Percentiles rank a stretch among this genome's conserved stretches.
phyloP scores from a whole-genome alignment of 176 grass and related monocot species.

The Guadua angustifolia region DNA sequence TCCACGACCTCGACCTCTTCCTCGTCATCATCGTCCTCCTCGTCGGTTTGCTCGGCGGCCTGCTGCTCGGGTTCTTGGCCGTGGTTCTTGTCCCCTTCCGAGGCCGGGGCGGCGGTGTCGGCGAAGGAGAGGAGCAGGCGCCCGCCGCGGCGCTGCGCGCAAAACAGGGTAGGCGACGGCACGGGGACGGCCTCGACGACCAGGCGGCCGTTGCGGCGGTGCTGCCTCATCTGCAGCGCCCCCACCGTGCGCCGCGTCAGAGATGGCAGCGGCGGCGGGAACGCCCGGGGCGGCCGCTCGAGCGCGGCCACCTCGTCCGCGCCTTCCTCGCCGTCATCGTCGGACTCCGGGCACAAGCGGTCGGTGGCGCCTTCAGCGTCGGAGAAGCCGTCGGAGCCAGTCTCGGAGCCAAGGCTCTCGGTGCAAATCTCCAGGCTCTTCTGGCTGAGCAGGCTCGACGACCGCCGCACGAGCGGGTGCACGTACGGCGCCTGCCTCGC shows the following conservation, averaged over 20 bases:
- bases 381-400: constrained; percentile 73
- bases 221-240: constrained; percentile 71
- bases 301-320: constrained; percentile 36
- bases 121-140: constrained; percentile 89
- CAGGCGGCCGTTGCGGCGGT: constrained; percentile 78
- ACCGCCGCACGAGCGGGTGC: constrained; percentile 70
- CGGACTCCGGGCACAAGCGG: constrained; percentile 37
- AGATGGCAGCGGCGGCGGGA: constrained; percentile 80
- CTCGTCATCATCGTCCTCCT: constrained; percentile 47
- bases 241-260: constrained; percentile 67
- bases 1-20: constrained; percentile 75
- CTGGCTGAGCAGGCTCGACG: constrained; percentile 79
- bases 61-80: constrained; percentile 35
- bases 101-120: constrained; percentile 37
- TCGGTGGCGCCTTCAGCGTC: constrained; percentile 46
- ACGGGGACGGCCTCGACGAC: constrained; percentile 74
- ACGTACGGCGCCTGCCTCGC: constrained; percentile 58
- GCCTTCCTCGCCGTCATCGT: constrained; percentile 23
- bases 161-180: constrained; percentile 74
- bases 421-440: constrained; percentile 96
- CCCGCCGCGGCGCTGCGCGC: constrained; percentile 64
- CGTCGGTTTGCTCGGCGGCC: not conserved
- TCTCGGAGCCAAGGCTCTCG: constrained; percentile 98
- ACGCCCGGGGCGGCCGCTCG: constrained; percentile 43
- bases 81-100: constrained; percentile 15